Conservation (phyloP, 768 basidiomycete species). For the Dictyophora rubrovolvata region DNA sequence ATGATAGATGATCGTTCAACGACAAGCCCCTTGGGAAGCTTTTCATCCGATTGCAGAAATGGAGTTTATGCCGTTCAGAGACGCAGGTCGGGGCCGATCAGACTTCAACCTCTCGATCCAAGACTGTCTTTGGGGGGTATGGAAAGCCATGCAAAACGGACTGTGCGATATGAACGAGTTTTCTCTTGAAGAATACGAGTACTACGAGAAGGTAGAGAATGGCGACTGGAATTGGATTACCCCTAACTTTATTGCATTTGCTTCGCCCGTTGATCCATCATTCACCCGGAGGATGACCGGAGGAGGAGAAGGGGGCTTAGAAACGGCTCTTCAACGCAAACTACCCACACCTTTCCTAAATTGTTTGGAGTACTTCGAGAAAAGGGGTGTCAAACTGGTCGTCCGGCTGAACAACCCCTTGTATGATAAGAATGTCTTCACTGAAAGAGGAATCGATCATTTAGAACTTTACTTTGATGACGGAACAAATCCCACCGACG, state of each 20-base stretch:
- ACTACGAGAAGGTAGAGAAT: slow-evolving; percentile 91
- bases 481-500: slow-evolving; percentile 94
- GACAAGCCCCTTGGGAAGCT: slow-evolving; percentile 86
- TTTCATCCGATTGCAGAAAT: slow-evolving; percentile 88
- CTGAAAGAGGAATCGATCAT: slow-evolving; percentile 79
- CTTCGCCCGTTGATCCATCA: slow-evolving; percentile 73
- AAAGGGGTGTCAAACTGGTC: slow-evolving; percentile 78
- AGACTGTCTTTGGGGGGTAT: slow-evolving; percentile 81
- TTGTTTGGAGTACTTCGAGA: slow-evolving; percentile 89
- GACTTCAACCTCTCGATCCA: slow-evolving; percentile 93
- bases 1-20: slow-evolving; percentile 81
- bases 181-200: slow-evolving; percentile 86
- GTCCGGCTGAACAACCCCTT: slow-evolving; percentile 89
- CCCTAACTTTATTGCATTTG: slow-evolving; percentile 87
- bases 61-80: slow-evolving; percentile 92
- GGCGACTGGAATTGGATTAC: slow-evolving; percentile 96
- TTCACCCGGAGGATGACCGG: slow-evolving; percentile 76
- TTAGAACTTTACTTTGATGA: slow-evolving; percentile 95
- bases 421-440: slow-evolving; percentile 74
- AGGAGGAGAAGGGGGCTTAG: slow-evolving; percentile 28
- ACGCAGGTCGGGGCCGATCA: slow-evolving; percentile 85
- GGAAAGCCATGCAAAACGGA: slow-evolving; percentile 85
- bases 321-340: slow-evolving; percentile 66
- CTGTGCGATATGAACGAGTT: slow-evolving; percentile 94
- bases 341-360: slow-evolving; percentile 75